Evolutionary conservation across 768 basidiomycete species (phyloP).

Genomic region (Hericium erinaceus): DNA sequence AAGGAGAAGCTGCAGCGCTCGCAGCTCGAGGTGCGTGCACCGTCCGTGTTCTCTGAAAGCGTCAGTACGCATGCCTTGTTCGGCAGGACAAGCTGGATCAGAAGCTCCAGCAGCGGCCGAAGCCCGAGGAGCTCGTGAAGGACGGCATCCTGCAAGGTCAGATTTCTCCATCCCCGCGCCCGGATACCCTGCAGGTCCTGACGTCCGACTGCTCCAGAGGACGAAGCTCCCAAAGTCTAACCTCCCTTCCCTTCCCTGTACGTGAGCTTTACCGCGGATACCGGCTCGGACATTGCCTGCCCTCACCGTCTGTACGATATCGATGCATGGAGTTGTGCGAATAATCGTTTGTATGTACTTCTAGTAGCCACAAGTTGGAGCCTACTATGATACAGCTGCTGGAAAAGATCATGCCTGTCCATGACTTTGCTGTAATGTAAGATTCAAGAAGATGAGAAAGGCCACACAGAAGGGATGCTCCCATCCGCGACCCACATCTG

Average conservation of each 20-base stretch:
- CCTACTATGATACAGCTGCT: too few species aligned
- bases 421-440: too few species aligned
- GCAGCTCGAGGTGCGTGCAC: conserved; percentile 45
- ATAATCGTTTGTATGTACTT: too few species aligned
- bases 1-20: conserved; percentile 50
- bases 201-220: conserved; percentile 3
- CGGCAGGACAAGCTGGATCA: conserved; percentile 54
- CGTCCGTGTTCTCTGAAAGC: background rate
- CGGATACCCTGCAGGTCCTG: background rate
- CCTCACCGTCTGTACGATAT: too few species aligned
- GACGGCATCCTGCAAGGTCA: conserved; percentile 48
- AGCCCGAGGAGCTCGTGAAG: conserved; percentile 53
- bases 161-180: conserved; percentile 3
- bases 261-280: too few species aligned
- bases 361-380: too few species aligned
- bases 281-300: too few species aligned
- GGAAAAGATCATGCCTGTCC: too few species aligned
- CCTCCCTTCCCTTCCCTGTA: too few species aligned
- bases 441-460: too few species aligned
- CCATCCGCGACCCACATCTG: background rate
- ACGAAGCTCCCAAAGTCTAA: conserved; percentile 2
- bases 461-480: background rate
- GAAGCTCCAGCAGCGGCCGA: conserved; percentile 47
- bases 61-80: background rate
- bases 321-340: too few species aligned